A percentile compares a stretch with the other conserved stretches of the same genome.
Evolutionary conservation across 345 rosid genomes (phyloP).

Genomic region (Gossypium ekmanianum): DNA sequence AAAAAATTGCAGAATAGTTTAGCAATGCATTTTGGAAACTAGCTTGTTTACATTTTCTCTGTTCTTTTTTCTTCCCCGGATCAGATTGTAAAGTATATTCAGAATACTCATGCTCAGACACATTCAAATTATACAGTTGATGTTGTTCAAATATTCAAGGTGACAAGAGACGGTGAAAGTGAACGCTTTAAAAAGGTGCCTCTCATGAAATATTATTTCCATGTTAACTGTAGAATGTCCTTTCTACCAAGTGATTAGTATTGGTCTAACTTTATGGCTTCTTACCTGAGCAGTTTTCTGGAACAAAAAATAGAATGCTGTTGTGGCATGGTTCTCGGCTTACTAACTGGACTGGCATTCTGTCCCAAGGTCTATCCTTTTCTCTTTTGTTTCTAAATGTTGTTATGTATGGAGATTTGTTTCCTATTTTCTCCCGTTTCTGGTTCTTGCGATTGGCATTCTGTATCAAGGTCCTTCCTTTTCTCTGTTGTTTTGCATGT

Average conservation of each 20-base stretch:
- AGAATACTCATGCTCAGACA: conserved; percentile 84
- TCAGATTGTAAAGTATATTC: conserved; percentile 67
- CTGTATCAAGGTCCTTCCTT: conserved; percentile 64
- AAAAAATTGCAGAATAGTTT: background rate
- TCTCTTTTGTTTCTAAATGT: conserved; percentile 12
- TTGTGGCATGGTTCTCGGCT: conserved; percentile 97
- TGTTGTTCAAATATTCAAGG: conserved; percentile 64
- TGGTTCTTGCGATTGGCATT: conserved; percentile 60
- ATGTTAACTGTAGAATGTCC: background rate
- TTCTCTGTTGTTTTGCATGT: conserved; percentile 14
- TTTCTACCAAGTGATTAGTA: background rate
- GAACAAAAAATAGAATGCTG: conserved; percentile 65
- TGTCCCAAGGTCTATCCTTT: conserved; percentile 71
- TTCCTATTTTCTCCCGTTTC: background rate
- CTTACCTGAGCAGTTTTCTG: conserved; percentile 48
- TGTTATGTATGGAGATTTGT: background rate
- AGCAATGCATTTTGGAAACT: background rate
- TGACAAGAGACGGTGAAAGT: conserved; percentile 55
- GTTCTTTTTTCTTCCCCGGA: conserved; percentile 11
- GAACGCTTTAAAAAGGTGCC: conserved; percentile 61
- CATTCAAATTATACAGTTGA: conserved; percentile 68
- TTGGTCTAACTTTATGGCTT: background rate
- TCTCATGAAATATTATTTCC: background rate
- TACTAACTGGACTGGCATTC: conserved; percentile 93
- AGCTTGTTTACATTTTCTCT: conserved; percentile 14